These are phyloP conservation scores for Pelargonium fulgidum DNA, from an alignment of 441 rosid species.

Conservation along the genomic window DNA sequence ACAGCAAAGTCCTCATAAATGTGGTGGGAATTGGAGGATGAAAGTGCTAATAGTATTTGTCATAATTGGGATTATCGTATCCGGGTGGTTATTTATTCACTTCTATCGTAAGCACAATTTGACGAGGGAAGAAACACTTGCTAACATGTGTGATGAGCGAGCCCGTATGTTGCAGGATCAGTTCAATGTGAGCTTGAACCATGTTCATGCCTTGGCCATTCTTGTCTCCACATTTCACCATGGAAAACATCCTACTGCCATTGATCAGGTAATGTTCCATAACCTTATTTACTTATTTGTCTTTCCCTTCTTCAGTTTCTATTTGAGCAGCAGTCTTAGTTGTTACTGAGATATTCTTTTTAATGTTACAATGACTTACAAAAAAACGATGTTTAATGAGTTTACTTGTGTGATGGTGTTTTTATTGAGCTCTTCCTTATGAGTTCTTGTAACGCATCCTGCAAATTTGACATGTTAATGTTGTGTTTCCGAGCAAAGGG, in stretches of 20 bases:
- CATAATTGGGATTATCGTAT: constrained; percentile 43
- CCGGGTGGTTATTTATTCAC: constrained; percentile 66
- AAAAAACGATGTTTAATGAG: background rate
- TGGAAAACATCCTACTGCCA: constrained; percentile 84
- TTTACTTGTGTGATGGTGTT: background rate
- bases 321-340: too few relatives aligned
- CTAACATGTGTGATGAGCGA: constrained; percentile 93
- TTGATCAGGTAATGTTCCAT: constrained; percentile 68
- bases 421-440: background rate
- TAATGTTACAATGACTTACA: background rate
- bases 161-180: constrained; percentile 98
- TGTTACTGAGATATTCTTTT: background rate
- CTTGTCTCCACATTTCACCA: constrained; percentile 98
- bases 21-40: constrained; percentile 78
- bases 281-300: background rate
- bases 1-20: constrained; percentile 41
- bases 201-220: constrained; percentile 94
- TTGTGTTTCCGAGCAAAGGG: background rate
- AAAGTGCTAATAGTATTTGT: constrained; percentile 48
- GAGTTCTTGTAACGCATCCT: background rate
- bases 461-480: background rate
- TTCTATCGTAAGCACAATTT: constrained; percentile 28
- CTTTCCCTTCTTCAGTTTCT: background rate
- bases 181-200: constrained; percentile 97
- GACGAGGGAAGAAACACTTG: constrained; percentile 63